Conservation (phyloP, 164 flowering plant genomes). For the Sedum album region DNA sequence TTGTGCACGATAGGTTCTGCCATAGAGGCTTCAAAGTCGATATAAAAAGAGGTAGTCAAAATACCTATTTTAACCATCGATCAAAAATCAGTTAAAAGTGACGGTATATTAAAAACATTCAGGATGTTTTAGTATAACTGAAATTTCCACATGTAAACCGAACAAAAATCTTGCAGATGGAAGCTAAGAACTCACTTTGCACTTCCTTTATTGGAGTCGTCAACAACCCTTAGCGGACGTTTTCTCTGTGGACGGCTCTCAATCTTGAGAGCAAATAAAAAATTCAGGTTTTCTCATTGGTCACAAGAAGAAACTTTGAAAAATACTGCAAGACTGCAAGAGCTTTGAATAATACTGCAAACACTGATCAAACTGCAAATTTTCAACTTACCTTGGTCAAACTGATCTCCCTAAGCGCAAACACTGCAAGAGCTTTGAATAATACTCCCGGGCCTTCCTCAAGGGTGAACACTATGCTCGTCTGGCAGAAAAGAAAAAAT, state of each 20-base stretch:
- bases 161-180: neutral
- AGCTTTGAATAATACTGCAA: too few relatives aligned
- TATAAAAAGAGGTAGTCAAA: constrained; percentile 90
- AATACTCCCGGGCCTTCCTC: constrained; percentile 95
- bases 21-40: constrained; percentile 98
- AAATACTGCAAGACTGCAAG: too few relatives aligned
- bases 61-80: constrained; percentile 37
- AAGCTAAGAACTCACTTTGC: constrained; percentile 54
- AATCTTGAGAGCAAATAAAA: constrained; percentile 36
- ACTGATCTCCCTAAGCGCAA: constrained; percentile 74
- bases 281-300: neutral
- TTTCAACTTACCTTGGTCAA: constrained; percentile 66
- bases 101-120: neutral
- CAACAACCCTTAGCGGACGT: constrained; percentile 77
- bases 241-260: constrained; percentile 89
- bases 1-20: constrained; percentile 85
- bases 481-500: constrained; percentile 34
- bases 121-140: neutral
- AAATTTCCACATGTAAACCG: neutral
- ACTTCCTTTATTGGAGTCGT: constrained; percentile 69
- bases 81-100: neutral
- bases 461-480: constrained; percentile 86
- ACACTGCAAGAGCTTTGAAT: constrained; percentile 90
- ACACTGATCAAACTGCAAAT: too few relatives aligned
- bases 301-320: neutral